Evolutionary conservation across 2,329 filamentous ascomycete species (phyloP).

Genomic region (Botrytis pseudocinerea): DNA sequence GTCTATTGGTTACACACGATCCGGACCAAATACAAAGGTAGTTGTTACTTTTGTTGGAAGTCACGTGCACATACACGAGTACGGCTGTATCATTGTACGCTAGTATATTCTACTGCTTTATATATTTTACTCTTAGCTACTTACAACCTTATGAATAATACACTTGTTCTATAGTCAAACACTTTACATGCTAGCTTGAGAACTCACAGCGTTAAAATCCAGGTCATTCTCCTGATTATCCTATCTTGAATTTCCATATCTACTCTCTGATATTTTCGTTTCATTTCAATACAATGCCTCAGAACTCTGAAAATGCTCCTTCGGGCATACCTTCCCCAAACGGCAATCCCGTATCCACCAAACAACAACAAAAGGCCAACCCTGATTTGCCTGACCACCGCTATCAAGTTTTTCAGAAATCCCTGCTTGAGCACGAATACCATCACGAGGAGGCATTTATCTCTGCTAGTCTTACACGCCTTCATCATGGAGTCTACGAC

Average conservation of each 20-base stretch:
- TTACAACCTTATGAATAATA: too few relatives aligned
- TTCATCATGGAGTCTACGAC: slow-evolving; percentile 21
- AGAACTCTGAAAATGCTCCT: not conserved
- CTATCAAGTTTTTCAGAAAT: slow-evolving; percentile 11
- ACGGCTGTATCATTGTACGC: too few relatives aligned
- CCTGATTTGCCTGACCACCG: slow-evolving; percentile 9
- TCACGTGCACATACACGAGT: too few relatives aligned
- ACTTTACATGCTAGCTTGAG: not conserved
- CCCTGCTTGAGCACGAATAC: slow-evolving; percentile 19
- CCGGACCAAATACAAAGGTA: not conserved
- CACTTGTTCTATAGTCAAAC: too few relatives aligned
- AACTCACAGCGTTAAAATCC: not conserved
- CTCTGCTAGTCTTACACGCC: slow-evolving; percentile 11
- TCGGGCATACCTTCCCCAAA: not conserved
- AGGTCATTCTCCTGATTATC: not conserved
- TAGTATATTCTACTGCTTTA: too few relatives aligned
- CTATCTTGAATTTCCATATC: not conserved
- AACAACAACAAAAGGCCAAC: not conserved
- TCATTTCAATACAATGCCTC: not conserved
- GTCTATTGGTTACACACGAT: not conserved
- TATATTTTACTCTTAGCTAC: too few relatives aligned
- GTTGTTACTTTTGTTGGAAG: not conserved
- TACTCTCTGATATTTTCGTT: not conserved
- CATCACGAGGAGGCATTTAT: slow-evolving; percentile 20
- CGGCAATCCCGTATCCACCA: not conserved